Evolutionary conservation across 2,329 filamentous ascomycete genomes (phyloP).

Genomic region (Trichothecium roseum): DNA sequence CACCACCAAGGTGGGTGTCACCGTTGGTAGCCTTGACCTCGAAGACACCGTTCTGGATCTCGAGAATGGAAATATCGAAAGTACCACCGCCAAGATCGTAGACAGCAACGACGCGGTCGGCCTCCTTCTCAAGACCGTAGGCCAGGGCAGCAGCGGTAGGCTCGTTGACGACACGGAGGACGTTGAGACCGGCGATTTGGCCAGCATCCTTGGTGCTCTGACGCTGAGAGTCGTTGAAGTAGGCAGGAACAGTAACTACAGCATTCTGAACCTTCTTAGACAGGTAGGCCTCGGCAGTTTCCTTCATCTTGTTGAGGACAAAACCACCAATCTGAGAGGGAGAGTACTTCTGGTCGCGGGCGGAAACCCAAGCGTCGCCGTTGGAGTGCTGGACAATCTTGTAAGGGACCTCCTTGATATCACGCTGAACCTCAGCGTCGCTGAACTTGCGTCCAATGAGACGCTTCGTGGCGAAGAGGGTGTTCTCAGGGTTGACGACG

Average conservation of each 20-base stretch:
- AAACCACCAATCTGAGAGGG: conserved; percentile 98
- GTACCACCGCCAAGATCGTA: conserved; percentile 98
- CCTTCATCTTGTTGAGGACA: conserved; percentile 97
- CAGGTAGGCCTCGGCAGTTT: conserved; percentile 90
- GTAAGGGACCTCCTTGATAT: conserved; percentile 96
- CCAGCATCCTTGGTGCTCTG: conserved; percentile 97
- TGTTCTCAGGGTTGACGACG: conserved; percentile 97
- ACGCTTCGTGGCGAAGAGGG: conserved; percentile 96
- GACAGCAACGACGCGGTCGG: conserved; percentile 81
- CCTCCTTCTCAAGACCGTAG: conserved; percentile 92
- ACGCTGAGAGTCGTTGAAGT: conserved; percentile 98
- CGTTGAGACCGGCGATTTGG: conserved; percentile 91
- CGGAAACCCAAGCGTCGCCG: conserved; percentile 91
- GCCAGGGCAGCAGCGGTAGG: conserved; percentile 91
- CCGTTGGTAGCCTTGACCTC: conserved; percentile 99
- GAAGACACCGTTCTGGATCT: conserved; percentile 96
- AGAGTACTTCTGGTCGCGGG: conserved; percentile 90
- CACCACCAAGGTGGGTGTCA: conserved; percentile 96
- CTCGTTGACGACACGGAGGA: conserved; percentile 96
- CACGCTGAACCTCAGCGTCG: conserved; percentile 86
- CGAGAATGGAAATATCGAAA: conserved; percentile 96
- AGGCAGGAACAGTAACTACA: conserved; percentile 92
- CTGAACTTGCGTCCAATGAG: conserved; percentile 96
- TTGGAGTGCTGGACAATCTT: conserved; percentile 97
- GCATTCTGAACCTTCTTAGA: conserved; percentile 89